A percentile compares a stretch with the other conserved stretches of the same genome.
Conservation (phyloP, 306 rosid species). For the Mimosa pudica region DNA sequence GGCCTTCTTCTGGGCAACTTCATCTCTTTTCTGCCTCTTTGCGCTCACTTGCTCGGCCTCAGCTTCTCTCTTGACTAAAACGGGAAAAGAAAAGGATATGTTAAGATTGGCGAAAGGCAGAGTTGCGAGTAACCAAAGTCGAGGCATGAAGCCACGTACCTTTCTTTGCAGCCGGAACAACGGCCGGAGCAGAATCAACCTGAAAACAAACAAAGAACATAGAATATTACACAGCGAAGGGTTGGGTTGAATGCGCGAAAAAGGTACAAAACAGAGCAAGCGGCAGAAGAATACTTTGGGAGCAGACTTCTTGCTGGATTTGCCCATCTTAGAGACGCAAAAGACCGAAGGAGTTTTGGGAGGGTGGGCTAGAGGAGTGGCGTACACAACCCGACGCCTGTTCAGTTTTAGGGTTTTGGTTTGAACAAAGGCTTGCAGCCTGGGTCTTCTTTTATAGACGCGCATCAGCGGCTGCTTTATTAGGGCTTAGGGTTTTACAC, state of each 20-base stretch:
- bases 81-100: background rate
- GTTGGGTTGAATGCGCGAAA: background rate
- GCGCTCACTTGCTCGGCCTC: constrained; percentile 51
- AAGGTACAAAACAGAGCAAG: background rate
- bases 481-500: constrained; percentile 40
- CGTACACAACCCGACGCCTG: constrained; percentile 52
- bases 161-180: constrained; percentile 57
- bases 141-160: constrained; percentile 38
- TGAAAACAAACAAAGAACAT: constrained; percentile 16
- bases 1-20: constrained; percentile 48
- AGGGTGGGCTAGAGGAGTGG: constrained; percentile 11
- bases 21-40: constrained; percentile 73
- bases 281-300: constrained; percentile 47
- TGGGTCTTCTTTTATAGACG: constrained; percentile 20
- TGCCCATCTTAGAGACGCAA: constrained; percentile 47
- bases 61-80: constrained; percentile 72
- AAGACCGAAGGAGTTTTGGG: background rate
- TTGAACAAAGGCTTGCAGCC: background rate
- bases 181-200: constrained; percentile 72
- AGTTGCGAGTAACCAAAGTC: background rate
- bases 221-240: background rate
- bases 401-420: constrained; percentile 49
- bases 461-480: background rate
- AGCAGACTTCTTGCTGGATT: constrained; percentile 81
- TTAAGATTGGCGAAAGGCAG: too few relatives aligned